These are phyloP conservation scores for Alnus rubra DNA, from an alignment of 306 rosid genomes.

Conservation along the genomic window DNA sequence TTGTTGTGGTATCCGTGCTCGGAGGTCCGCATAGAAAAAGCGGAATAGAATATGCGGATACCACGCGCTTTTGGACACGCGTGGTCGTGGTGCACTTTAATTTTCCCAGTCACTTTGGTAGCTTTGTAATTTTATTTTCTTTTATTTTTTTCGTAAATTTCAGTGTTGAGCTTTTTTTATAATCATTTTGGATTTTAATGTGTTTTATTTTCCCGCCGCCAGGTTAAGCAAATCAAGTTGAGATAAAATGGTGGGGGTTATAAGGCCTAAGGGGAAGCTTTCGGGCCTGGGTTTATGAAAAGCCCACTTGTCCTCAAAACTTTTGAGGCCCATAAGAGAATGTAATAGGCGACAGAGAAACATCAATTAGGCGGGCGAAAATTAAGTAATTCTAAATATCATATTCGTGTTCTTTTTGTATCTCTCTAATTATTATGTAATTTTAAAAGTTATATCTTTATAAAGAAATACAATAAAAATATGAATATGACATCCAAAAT, in stretches of 20 bases:
- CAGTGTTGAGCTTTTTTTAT: no score
- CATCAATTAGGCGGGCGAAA: no score
- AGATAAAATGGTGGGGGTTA: not conserved
- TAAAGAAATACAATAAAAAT: no score
- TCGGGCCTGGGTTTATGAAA: not conserved
- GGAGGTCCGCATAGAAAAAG: not conserved
- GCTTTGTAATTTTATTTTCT: no score
- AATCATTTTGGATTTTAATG: not conserved
- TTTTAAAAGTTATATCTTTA: no score
- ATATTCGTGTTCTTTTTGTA: no score
- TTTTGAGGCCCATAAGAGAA: no score
- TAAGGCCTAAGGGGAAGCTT: not conserved
- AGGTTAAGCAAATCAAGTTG: not conserved
- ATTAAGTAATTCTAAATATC: no score
- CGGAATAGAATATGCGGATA: not conserved
- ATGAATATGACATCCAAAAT: no score
- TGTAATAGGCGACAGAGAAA: no score
- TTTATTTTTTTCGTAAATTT: not conserved
- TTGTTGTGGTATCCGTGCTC: not conserved
- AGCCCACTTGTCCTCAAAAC: not conserved
- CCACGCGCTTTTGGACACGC: constrained; percentile 21
- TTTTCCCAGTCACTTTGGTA: not conserved
- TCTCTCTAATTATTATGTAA: no score
- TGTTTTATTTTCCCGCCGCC: not conserved
- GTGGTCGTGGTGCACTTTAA: not conserved